phyloP scores from a whole-genome alignment of 2,329 filamentous ascomycete genomes.

The Periglandula ipomoeae region DNA sequence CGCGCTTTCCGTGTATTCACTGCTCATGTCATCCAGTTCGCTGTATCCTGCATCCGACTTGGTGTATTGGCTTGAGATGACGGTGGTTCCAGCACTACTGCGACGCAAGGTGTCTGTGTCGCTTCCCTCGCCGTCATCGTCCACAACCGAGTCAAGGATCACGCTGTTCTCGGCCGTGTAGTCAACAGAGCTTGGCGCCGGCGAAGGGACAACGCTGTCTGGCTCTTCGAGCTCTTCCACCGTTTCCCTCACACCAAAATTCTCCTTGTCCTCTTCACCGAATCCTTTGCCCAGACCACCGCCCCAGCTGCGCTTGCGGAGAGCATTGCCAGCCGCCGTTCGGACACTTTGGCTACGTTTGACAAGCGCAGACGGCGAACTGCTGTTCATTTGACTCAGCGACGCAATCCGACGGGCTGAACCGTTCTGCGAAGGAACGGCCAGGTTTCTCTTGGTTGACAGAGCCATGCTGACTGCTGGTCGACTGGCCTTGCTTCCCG shows the following conservation, averaged over 20 bases:
- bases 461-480: conserved; percentile 45
- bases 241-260: conserved; percentile 51
- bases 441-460: conserved; percentile 39
- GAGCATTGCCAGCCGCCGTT: conserved; percentile 39
- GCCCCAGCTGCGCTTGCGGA: conserved; percentile 64
- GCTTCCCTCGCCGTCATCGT: conserved; percentile 24
- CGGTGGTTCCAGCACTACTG: conserved; percentile 38
- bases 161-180: conserved; percentile 9
- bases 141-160: conserved; percentile 12
- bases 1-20: conserved; percentile 40
- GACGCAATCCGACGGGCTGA: conserved; percentile 76
- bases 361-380: conserved; percentile 54
- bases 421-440: conserved; percentile 37
- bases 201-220: conserved; percentile 14
- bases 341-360: conserved; percentile 74
- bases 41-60: conserved; percentile 28
- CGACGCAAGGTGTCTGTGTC: conserved; percentile 42
- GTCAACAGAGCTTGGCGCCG: conserved; percentile 3
- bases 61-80: conserved; percentile 32
- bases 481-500: conserved; percentile 13
- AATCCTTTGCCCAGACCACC: conserved; percentile 39
- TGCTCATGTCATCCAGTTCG: conserved; percentile 32
- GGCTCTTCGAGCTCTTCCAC: conserved; percentile 45
- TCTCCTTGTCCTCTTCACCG: conserved; percentile 53
- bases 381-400: conserved; percentile 80